Evolutionary conservation across 1,139 yeast species (phyloP), one percentile per base, ranked within the genome.

Genomic region (Sugiyamaella neomexicana): DNA sequence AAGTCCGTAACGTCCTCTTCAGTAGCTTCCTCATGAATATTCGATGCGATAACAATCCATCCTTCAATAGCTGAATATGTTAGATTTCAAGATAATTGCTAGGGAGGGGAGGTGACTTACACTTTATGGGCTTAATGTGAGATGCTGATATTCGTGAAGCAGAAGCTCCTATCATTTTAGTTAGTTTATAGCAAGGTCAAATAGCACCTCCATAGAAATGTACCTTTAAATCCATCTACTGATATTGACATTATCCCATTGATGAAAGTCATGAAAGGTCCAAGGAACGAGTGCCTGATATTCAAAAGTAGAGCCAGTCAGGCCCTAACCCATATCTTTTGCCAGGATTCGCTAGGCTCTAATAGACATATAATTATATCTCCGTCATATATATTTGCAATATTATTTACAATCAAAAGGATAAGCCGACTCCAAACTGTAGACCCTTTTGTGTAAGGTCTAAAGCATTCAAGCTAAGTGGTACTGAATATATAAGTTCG

Each of bases 371-470:
- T 10, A n/a, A 34, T 36, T 23, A 17, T 34, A 13, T 12, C n/a
- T 12, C n/a, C 10, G 17, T 8, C 8, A 20, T 17, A 20, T 41
- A 8, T 16, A 10, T 12, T n/a, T n/a, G 17, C n/a, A 12, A 7
- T 36, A 5, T 2, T 38, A 38, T 38, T 38, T 38, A 38, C 41
- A 38, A 36, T 43, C 31, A 44, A 70, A 89, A 90, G 17, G 93
- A 84, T 47, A 89, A 72, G 0, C 98, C 98, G 51, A 93, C 82
- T 16, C 99, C 99, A 69, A 90, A 91, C 68, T 93, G 98, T 38
- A 93, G 69, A 0, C 99, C 99, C 68, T 89, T 90, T 63, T 97
- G 76, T 5, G 81, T 68, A 29, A 79, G 77, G 65, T 93, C 99
- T 38, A 80, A 74, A 12, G 78, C 76, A 64, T 85, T 84, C 0